phyloP scores from a whole-genome alignment of 2,329 filamentous ascomycete species.

The Diaporthe destruens region DNA sequence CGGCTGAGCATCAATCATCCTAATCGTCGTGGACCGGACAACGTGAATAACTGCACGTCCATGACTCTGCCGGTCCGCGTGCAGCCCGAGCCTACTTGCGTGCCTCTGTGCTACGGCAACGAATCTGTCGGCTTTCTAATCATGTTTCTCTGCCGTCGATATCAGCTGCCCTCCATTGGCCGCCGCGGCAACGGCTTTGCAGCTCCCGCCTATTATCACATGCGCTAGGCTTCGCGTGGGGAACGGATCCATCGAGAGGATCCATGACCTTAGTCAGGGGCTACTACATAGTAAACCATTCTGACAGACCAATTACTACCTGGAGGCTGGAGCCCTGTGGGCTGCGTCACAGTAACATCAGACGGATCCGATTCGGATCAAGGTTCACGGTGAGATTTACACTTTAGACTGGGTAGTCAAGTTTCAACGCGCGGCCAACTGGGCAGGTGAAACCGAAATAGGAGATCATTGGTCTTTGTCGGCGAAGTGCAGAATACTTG shows the following conservation, averaged over 20 bases:
- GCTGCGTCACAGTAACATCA: constrained; percentile 22
- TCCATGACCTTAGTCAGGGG: constrained; percentile 26
- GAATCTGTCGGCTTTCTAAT: not conserved
- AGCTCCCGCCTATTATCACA: not conserved
- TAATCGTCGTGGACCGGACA: not conserved
- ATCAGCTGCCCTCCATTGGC: not conserved
- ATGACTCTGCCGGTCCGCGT: not conserved
- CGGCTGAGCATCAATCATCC: too few relatives aligned
- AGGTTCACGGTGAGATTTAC: constrained; percentile 8
- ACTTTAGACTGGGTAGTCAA: constrained; percentile 3
- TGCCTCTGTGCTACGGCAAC: not conserved
- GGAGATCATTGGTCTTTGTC: not conserved
- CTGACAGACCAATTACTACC: constrained; percentile 16
- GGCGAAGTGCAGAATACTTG: not conserved
- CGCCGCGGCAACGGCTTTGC: not conserved
- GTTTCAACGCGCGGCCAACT: constrained; percentile 23
- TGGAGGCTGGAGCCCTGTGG: not conserved
- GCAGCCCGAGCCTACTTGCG: not conserved
- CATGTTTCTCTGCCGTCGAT: not conserved
- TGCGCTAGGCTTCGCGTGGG: not conserved
- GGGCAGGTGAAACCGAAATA: constrained; percentile 16
- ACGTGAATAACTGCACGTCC: not conserved
- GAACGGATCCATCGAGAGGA: not conserved
- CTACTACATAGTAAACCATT: not conserved
- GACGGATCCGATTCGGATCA: constrained; percentile 23